Evolutionary conservation across 768 basidiomycete species (phyloP).

Genomic region (Lentinula raphanica): DNA sequence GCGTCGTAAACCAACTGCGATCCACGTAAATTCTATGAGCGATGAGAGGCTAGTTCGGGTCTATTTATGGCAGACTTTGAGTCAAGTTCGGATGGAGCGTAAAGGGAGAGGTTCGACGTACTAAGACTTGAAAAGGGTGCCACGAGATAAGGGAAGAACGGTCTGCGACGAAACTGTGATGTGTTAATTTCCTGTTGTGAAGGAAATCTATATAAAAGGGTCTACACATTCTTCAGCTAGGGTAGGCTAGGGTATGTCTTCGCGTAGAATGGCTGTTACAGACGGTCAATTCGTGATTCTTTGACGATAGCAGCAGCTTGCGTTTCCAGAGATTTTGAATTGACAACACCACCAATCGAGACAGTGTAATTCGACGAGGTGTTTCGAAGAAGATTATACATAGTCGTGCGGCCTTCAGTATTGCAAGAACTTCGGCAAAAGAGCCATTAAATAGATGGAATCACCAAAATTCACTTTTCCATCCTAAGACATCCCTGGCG

Average conservation of each 20-base stretch:
- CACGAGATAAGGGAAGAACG: constrained; percentile 13
- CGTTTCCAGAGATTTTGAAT: constrained; percentile 1
- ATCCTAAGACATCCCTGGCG: constrained; percentile 9
- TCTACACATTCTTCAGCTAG: too few species aligned
- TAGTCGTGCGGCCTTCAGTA: too few species aligned
- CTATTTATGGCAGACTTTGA: too few species aligned
- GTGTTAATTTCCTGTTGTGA: not conserved
- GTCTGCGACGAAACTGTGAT: constrained; percentile 7
- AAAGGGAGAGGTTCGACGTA: too few species aligned
- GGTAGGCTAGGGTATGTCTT: not conserved
- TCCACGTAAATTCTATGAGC: constrained; percentile 9
- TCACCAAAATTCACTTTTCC: constrained; percentile 8
- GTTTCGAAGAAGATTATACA: not conserved
- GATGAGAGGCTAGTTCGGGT: too few species aligned
- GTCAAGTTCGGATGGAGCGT: too few species aligned
- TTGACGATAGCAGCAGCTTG: constrained; percentile 10
- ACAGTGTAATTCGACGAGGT: constrained; percentile 9
- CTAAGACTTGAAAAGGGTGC: too few species aligned
- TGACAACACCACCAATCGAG: constrained; percentile 12
- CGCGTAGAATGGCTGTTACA: not conserved
- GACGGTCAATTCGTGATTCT: constrained; percentile 13
- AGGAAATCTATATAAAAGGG: constrained; percentile 12
- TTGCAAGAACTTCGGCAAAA: not conserved
- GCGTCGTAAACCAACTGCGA: too few species aligned
- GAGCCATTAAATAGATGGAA: too few species aligned